These are phyloP conservation scores for Trichoderma sp. DNA, from an alignment of 2,329 filamentous ascomycete genomes.

Conservation along the genomic window DNA sequence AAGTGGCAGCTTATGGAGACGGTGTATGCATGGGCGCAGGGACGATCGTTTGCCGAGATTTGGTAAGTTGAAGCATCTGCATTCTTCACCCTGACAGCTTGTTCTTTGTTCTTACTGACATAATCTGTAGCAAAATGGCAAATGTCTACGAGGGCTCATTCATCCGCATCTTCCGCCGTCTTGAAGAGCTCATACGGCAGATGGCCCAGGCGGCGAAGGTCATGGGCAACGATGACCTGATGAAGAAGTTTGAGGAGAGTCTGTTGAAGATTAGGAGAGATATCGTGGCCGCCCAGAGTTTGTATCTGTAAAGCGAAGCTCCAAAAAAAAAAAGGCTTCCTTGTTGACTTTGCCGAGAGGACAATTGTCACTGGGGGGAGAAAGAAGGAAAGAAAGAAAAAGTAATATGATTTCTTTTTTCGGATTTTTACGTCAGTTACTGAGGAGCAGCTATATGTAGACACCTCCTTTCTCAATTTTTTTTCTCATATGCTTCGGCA, in stretches of 20 bases:
- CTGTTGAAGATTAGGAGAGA: conserved; percentile 84
- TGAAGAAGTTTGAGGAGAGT: conserved; percentile 85
- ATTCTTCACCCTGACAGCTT: neutral
- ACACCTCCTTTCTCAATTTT: neutral
- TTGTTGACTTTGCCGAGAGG: neutral
- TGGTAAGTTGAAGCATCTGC: conserved; percentile 63
- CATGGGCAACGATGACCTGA: conserved; percentile 94
- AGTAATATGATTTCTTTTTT: neutral
- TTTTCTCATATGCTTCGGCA: neutral
- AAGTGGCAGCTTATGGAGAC: conserved; percentile 98
- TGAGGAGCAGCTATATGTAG: neutral
- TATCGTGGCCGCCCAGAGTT: conserved; percentile 88
- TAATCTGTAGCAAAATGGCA: conserved; percentile 80
- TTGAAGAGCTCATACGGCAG: conserved; percentile 91
- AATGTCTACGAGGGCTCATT: conserved; percentile 96
- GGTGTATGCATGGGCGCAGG: conserved; percentile 86
- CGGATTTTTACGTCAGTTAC: neutral
- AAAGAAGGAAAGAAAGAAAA: neutral
- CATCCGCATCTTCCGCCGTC: conserved; percentile 89
- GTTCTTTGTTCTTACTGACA: conserved; percentile 25
- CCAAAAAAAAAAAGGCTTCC: fast-evolving
- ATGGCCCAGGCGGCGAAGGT: conserved; percentile 95
- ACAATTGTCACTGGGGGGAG: neutral
- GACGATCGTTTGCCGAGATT: conserved; percentile 85
- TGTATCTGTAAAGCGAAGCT: conserved; percentile 68